Evolutionary conservation across 176 grass and related monocot species (phyloP).

Genomic region (Carex pumila): DNA sequence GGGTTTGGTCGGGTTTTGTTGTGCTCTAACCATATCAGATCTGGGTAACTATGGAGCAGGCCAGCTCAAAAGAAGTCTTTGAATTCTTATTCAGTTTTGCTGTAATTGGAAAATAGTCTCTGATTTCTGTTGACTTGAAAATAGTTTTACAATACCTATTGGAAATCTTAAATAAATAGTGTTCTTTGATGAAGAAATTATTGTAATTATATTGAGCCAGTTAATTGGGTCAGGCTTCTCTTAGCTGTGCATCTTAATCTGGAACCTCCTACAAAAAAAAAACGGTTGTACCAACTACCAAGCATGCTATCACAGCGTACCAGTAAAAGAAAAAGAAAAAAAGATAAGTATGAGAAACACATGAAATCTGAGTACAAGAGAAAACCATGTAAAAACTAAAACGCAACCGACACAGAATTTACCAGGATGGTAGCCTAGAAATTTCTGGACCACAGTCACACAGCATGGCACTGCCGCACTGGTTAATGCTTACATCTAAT

Average conservation of each 20-base stretch:
- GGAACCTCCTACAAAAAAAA: neutral
- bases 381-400: neutral
- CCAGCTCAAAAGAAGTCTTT: neutral
- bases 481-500: neutral
- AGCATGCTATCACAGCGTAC: neutral
- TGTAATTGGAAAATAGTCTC: neutral
- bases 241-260: neutral
- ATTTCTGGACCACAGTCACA: neutral
- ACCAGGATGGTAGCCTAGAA: neutral
- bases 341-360: neutral
- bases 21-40: neutral
- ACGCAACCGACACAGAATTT: neutral
- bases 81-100: neutral
- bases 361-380: neutral
- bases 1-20: neutral
- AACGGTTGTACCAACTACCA: neutral
- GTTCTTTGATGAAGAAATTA: neutral
- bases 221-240: neutral
- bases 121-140: neutral
- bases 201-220: neutral
- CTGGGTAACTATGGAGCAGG: neutral
- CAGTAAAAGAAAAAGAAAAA: neutral
- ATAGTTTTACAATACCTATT: neutral
- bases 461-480: neutral
- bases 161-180: neutral